phyloP scores from a whole-genome alignment of 768 basidiomycete genomes.

The Leccinum uliginosum region DNA sequence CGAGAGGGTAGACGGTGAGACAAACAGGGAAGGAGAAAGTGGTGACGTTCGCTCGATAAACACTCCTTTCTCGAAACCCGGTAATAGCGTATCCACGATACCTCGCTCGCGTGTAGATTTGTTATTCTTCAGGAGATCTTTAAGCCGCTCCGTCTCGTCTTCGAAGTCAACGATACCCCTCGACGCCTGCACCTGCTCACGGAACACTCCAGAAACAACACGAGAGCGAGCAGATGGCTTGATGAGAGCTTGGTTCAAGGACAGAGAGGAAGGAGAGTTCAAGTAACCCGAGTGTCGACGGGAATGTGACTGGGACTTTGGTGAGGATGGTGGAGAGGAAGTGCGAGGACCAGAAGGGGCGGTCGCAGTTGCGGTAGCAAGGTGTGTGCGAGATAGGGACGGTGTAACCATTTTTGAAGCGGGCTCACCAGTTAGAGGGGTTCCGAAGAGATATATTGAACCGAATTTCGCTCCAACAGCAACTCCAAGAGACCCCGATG shows the following conservation, averaged over 20 bases:
- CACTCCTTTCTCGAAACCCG: slow-evolving; percentile 27
- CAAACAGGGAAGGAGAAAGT: slow-evolving; percentile 12
- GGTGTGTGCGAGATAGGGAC: slow-evolving; percentile 12
- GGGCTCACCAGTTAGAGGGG: slow-evolving; percentile 21
- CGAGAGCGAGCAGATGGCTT: slow-evolving; percentile 52
- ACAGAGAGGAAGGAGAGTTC: slow-evolving; percentile 35
- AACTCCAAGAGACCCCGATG: slow-evolving; percentile 10
- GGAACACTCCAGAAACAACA: slow-evolving; percentile 68
- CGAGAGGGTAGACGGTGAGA: background rate
- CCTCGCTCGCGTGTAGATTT: slow-evolving; percentile 24
- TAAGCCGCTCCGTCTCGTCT: slow-evolving; percentile 72
- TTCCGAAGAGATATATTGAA: slow-evolving; percentile 28
- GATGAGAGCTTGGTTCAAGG: slow-evolving; percentile 42
- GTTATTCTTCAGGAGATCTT: slow-evolving; percentile 63
- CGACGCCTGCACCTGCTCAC: slow-evolving; percentile 69
- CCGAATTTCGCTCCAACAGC: slow-evolving; percentile 22
- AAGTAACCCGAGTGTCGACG: slow-evolving; percentile 26
- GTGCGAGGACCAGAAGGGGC: slow-evolving; percentile 7
- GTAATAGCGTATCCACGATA: slow-evolving; percentile 30
- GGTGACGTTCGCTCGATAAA: slow-evolving; percentile 21
- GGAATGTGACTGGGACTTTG: slow-evolving; percentile 17
- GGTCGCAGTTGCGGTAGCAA: slow-evolving; percentile 2
- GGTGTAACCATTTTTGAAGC: slow-evolving; percentile 1
- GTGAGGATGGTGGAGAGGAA: slow-evolving; percentile 20
- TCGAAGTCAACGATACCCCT: slow-evolving; percentile 80